Evolutionary conservation across 257 asterid species (phyloP).

Genomic region (Solanum bulbocastanum): DNA sequence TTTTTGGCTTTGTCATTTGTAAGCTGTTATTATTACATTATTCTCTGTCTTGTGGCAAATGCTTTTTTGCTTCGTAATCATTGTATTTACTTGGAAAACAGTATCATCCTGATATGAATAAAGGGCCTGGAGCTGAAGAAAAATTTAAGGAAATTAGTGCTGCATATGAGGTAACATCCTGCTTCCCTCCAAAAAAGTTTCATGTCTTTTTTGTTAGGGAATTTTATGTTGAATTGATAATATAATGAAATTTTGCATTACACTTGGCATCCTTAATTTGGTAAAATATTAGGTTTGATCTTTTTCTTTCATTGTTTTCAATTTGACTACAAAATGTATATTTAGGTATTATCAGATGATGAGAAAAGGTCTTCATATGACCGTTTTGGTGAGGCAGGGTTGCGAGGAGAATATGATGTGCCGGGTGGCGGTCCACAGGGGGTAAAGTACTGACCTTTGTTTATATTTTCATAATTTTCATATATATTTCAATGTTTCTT

Average conservation of each 20-base stretch:
- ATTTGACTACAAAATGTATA: conserved; percentile 1
- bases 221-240: not conserved
- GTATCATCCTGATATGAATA: conserved; percentile 98
- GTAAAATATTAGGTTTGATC: not conserved
- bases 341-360: conserved; percentile 79
- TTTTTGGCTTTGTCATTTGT: not conserved
- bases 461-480: not conserved
- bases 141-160: conserved; percentile 90
- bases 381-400: conserved; percentile 85
- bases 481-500: not conserved
- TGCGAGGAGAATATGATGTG: conserved; percentile 56
- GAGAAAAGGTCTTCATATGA: conserved; percentile 85
- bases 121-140: conserved; percentile 76
- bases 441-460: conserved; percentile 18
- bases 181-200: not conserved
- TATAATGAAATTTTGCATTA: no score
- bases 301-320: not conserved
- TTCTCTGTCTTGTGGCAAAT: not conserved
- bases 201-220: not conserved
- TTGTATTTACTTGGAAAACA: conserved; percentile 20
- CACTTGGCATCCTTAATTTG: not conserved
- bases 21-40: not conserved
- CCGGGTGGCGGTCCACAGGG: conserved; percentile 47
- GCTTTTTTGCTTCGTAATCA: not conserved
- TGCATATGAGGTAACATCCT: conserved; percentile 75